These are phyloP conservation scores for Colletotrichum orbiculare DNA, from an alignment of 2,329 filamentous ascomycete species.

Conservation along the genomic window DNA sequence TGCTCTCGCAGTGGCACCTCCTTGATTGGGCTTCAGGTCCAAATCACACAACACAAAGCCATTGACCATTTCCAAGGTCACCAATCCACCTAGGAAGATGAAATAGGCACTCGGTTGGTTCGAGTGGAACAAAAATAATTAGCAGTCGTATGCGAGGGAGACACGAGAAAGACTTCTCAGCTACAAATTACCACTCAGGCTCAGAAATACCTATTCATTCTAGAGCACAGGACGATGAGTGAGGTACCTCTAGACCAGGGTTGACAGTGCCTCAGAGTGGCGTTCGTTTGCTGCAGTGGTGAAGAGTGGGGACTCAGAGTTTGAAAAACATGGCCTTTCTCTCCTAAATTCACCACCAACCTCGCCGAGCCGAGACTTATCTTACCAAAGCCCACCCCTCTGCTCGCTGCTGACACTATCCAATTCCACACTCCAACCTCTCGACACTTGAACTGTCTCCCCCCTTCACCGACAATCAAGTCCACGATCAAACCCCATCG, in stretches of 20 bases:
- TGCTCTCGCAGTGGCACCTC: conserved; percentile 8
- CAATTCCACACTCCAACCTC: conserved; percentile 33
- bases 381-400: conserved; percentile 36
- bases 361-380: conserved; percentile 35
- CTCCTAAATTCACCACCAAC: conserved; percentile 43
- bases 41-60: conserved; percentile 1
- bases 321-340: conserved; percentile 38
- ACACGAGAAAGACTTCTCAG: too few relatives aligned
- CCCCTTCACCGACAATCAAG: conserved; percentile 37
- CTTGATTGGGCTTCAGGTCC: conserved; percentile 12
- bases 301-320: conserved; percentile 36
- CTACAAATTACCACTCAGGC: too few relatives aligned
- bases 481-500: conserved; percentile 15
- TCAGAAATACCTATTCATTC: too few relatives aligned
- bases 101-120: too few relatives aligned
- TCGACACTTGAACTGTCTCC: conserved; percentile 35
- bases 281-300: conserved; percentile 35
- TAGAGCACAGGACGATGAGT: too few relatives aligned
- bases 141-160: too few relatives aligned
- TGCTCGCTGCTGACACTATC: conserved; percentile 11
- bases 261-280: conserved; percentile 26
- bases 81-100: too few relatives aligned
- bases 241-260: conserved; percentile 4
- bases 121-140: too few relatives aligned
- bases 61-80: too few relatives aligned